phyloP scores from a whole-genome alignment of 441 rosid species.

The Biscutella laevigata region DNA sequence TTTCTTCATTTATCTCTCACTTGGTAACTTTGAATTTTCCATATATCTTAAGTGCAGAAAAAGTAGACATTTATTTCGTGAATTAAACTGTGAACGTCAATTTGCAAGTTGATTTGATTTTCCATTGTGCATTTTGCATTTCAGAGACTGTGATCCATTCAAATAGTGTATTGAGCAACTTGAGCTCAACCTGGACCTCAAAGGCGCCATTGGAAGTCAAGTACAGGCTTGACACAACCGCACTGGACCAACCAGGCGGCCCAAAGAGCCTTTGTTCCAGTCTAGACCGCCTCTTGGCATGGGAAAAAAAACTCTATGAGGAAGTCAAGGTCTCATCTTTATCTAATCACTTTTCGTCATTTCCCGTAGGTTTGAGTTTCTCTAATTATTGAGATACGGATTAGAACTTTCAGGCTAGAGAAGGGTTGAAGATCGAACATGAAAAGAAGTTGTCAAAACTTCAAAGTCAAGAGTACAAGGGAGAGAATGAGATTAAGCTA shows the following conservation, averaged over 20 bases:
- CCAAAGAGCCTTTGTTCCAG: slow-evolving; percentile 74
- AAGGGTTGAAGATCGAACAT: slow-evolving; percentile 80
- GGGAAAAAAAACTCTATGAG: slow-evolving; percentile 89
- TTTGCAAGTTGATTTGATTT: neutral
- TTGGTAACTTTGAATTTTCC: neutral
- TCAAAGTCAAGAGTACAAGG: slow-evolving; percentile 89
- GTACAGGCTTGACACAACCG: slow-evolving; percentile 56
- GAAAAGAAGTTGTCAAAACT: slow-evolving; percentile 66
- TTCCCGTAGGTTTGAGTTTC: neutral
- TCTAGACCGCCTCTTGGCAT: slow-evolving; percentile 78
- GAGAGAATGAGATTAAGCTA: slow-evolving; percentile 62
- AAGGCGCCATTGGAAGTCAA: slow-evolving; percentile 88
- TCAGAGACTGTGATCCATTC: slow-evolving; percentile 94
- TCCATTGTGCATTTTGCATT: slow-evolving; percentile 8
- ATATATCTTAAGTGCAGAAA: neutral
- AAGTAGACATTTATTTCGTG: neutral
- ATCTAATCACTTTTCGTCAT: neutral
- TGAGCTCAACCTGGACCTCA: slow-evolving; percentile 90
- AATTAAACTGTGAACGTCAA: neutral
- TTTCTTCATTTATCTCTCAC: neutral
- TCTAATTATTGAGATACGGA: neutral
- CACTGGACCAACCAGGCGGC: slow-evolving; percentile 49
- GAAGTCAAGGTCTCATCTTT: slow-evolving; percentile 65
- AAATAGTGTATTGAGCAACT: slow-evolving; percentile 62
- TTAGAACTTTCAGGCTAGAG: slow-evolving; percentile 55